Evolutionary conservation across 192 early-diverging fungal genomes (phyloP).

Genomic region (Helicostylum pulchrum): DNA sequence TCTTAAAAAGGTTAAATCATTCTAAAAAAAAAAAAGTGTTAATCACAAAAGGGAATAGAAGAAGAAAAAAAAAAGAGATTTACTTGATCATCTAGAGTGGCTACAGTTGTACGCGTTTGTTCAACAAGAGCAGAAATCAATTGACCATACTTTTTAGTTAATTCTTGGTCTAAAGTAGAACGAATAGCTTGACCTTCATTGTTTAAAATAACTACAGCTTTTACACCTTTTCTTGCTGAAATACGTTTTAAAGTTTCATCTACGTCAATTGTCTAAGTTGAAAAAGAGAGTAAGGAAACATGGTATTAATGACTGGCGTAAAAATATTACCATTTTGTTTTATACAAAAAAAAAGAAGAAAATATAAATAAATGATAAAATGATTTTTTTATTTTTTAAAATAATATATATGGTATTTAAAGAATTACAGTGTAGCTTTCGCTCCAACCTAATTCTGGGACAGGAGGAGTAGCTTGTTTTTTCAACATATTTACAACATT

Average conservation of each 20-base stretch:
- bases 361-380: no score
- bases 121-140: slow-evolving; percentile 80
- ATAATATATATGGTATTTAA: no score
- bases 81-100: slow-evolving; percentile 84
- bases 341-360: no score
- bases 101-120: slow-evolving; percentile 70
- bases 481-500: no score
- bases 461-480: no score
- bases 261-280: slow-evolving; percentile 35
- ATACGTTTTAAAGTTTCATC: slow-evolving; percentile 94
- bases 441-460: no score
- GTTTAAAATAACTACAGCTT: slow-evolving; percentile 89
- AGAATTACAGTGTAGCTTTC: no score
- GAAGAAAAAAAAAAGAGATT: not conserved
- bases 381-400: no score
- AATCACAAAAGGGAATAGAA: not conserved
- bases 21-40: slow-evolving; percentile 42
- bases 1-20: slow-evolving; percentile 91
- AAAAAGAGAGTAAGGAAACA: no score
- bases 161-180: slow-evolving; percentile 78
- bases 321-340: no score
- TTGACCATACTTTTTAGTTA: slow-evolving; percentile 79
- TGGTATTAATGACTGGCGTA: no score
- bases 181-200: slow-evolving; percentile 88
- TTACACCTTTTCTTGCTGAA: slow-evolving; percentile 84